phyloP scores from a whole-genome alignment of 495 filamentous ascomycete species.

The Lasiosphaeria miniovina region DNA sequence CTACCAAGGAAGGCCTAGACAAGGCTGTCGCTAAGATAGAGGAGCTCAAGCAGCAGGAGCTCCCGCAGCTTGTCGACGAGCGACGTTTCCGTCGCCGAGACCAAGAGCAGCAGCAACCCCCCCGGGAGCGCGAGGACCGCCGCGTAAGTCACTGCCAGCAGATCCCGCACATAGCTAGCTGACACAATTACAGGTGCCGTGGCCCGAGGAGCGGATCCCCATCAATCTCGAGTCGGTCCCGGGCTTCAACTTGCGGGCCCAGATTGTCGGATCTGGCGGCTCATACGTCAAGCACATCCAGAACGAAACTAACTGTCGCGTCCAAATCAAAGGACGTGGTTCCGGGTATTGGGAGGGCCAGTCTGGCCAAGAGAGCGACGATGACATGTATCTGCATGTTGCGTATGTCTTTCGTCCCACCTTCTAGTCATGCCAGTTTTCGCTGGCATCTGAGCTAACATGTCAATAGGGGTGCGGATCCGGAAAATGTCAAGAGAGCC shows the following conservation, averaged over 20 bases:
- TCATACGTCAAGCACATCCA: constrained; percentile 97
- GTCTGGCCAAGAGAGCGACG: constrained; percentile 83
- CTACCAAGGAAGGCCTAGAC: constrained; percentile 85
- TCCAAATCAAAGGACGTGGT: constrained; percentile 97
- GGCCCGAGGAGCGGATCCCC: constrained; percentile 93
- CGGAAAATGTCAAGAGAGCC: constrained; percentile 78
- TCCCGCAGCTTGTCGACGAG: constrained; percentile 93
- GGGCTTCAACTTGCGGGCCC: constrained; percentile 94
- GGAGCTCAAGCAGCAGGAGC: constrained; percentile 92
- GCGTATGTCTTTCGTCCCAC: constrained; percentile 58
- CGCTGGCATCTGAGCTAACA: constrained; percentile 29
- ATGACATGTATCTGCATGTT: constrained; percentile 92
- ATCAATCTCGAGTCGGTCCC: constrained; percentile 85
- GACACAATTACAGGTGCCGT: constrained; percentile 74
- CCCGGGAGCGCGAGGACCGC: constrained; percentile 91
- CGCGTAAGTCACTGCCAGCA: constrained; percentile 57
- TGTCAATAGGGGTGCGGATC: constrained; percentile 71
- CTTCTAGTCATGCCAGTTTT: not conserved
- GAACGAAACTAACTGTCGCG: constrained; percentile 86
- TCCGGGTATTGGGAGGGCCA: constrained; percentile 88
- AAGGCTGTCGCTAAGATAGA: constrained; percentile 81
- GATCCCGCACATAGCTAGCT: constrained; percentile 19
- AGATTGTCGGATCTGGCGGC: constrained; percentile 91
- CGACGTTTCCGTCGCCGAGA: constrained; percentile 87
- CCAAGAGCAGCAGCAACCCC: constrained; percentile 67